Conservation (phyloP, 1,284 basidiomycete genomes). For the Microbotryum lychnidis-dioicae region DNA sequence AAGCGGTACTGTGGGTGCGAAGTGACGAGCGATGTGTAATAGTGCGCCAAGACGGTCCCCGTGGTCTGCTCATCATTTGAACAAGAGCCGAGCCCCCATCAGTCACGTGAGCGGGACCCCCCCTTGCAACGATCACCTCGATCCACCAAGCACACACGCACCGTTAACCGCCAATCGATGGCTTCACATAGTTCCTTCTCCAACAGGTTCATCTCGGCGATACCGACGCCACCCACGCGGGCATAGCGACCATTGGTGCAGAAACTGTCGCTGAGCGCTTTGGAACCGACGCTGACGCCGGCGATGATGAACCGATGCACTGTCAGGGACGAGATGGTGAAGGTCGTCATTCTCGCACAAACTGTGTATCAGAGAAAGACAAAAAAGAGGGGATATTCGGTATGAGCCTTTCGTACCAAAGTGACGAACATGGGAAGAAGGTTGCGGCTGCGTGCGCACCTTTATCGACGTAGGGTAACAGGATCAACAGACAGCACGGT, state of each 20-base stretch:
- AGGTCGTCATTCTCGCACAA: slow-evolving; percentile 70
- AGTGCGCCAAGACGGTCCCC: slow-evolving; percentile 33
- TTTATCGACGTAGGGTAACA: slow-evolving; percentile 87
- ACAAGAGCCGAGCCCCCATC: not conserved
- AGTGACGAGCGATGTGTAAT: slow-evolving; percentile 33
- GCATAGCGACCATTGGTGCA: slow-evolving; percentile 88
- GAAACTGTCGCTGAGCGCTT: slow-evolving; percentile 86
- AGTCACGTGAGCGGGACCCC: not conserved
- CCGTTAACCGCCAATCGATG: slow-evolving; percentile 86
- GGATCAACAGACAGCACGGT: slow-evolving; percentile 80
- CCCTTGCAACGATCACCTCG: no score
- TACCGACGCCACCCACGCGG: slow-evolving; percentile 83
- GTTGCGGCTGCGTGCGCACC: slow-evolving; percentile 37
- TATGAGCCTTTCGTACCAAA: not conserved
- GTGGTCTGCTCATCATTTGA: slow-evolving; percentile 26
- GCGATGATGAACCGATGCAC: slow-evolving; percentile 92
- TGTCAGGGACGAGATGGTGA: slow-evolving; percentile 85
- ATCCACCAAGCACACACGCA: slow-evolving; percentile 46
- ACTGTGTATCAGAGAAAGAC: slow-evolving; percentile 2
- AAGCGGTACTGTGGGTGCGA: slow-evolving; percentile 32
- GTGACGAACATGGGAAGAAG: not conserved
- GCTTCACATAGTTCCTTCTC: slow-evolving; percentile 82
- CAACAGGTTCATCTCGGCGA: slow-evolving; percentile 79
- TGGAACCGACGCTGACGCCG: slow-evolving; percentile 74
- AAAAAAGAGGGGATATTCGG: not conserved